Percentiles rank a stretch among this genome's conserved stretches.
Conservation (phyloP, 108 stramenopile species). For the Cyclotella atomus region DNA sequence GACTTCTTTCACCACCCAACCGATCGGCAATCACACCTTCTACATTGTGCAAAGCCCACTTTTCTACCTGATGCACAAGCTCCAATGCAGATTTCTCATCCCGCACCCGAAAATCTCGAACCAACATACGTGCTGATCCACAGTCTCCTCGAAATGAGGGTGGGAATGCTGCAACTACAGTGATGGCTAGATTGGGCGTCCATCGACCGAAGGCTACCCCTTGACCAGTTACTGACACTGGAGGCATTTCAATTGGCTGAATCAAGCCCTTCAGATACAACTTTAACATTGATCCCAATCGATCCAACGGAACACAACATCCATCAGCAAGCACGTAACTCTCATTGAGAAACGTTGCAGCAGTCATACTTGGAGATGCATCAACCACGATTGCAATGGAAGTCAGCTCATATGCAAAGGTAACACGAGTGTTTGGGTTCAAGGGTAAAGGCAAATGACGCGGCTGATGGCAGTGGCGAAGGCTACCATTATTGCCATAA, state of each 20-base stretch:
- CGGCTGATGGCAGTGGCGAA: slow-evolving; percentile 65
- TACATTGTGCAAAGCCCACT: slow-evolving; percentile 73
- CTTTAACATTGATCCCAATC: slow-evolving; percentile 61
- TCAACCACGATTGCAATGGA: slow-evolving; percentile 83
- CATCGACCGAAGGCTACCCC: slow-evolving; percentile 53
- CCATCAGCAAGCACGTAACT: not conserved
- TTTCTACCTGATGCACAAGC: slow-evolving; percentile 58
- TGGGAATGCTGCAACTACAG: slow-evolving; percentile 80
- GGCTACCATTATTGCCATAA: not conserved
- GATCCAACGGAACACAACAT: slow-evolving; percentile 69
- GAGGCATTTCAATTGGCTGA: slow-evolving; percentile 64
- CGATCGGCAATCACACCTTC: slow-evolving; percentile 74
- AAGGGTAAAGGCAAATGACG: slow-evolving; percentile 64
- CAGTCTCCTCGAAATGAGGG: slow-evolving; percentile 52
- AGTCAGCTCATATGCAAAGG: slow-evolving; percentile 81
- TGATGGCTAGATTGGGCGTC: slow-evolving; percentile 68
- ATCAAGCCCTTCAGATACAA: slow-evolving; percentile 67
- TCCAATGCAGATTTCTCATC: slow-evolving; percentile 58
- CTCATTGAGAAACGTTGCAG: slow-evolving; percentile 54
- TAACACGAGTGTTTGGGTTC: slow-evolving; percentile 66
- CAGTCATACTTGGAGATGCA: slow-evolving; percentile 78
- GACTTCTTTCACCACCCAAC: slow-evolving; percentile 39
- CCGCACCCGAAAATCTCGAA: slow-evolving; percentile 71
- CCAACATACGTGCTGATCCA: slow-evolving; percentile 63
- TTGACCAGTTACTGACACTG: slow-evolving; percentile 47